These are phyloP conservation scores for Fusarium subtropicale DNA, from an alignment of 2,329 filamentous ascomycete species.

Conservation along the genomic window DNA sequence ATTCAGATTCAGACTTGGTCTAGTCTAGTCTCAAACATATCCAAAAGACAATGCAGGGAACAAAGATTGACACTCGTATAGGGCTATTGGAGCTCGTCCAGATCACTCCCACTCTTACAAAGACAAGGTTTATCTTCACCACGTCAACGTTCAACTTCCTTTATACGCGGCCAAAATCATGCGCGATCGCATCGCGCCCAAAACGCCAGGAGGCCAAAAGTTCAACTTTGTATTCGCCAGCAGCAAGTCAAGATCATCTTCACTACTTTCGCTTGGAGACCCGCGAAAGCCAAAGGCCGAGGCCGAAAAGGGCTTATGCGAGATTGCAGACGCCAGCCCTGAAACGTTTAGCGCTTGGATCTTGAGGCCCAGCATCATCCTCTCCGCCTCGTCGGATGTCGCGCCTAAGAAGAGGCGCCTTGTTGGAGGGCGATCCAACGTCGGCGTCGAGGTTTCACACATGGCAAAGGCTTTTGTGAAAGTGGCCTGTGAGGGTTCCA, in stretches of 20 bases:
- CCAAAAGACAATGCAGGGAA: neutral
- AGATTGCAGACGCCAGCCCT: conserved; percentile 51
- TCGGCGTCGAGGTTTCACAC: conserved; percentile 51
- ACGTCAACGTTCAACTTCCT: conserved; percentile 71
- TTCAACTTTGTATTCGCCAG: conserved; percentile 60
- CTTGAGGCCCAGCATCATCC: conserved; percentile 52
- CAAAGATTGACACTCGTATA: conserved; percentile 35
- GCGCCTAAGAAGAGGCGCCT: conserved; percentile 46
- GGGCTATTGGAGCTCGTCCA: conserved; percentile 58
- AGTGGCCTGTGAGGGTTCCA: conserved; percentile 53
- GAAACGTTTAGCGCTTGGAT: conserved; percentile 53
- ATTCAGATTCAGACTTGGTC: neutral
- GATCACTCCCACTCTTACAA: conserved; percentile 57
- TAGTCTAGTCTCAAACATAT: neutral
- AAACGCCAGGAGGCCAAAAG: conserved; percentile 47
- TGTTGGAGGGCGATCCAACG: conserved; percentile 47
- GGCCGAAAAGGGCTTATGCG: conserved; percentile 55
- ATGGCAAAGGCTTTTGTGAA: conserved; percentile 53
- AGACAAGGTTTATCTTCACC: conserved; percentile 56
- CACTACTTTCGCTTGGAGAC: conserved; percentile 53
- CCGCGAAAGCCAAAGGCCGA: conserved; percentile 54
- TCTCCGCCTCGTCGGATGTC: conserved; percentile 43
- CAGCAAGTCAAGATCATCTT: conserved; percentile 52
- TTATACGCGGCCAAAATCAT: conserved; percentile 70
- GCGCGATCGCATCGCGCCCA: conserved; percentile 47